Conservation (phyloP, 2,329 filamentous ascomycete species). For the Apiospora pterosperma region DNA sequence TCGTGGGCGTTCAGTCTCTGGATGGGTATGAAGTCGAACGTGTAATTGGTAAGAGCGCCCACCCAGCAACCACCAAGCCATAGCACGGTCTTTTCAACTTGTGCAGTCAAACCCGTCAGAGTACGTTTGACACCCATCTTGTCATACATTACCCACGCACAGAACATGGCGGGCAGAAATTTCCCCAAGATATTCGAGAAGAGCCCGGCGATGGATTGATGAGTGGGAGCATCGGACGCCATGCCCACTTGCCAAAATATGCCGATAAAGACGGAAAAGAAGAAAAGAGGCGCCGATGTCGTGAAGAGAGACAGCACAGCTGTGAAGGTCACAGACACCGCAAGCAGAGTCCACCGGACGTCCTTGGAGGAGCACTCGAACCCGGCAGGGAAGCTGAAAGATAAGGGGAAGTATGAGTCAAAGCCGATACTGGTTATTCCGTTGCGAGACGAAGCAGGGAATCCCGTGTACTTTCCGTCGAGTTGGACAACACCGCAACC, state of each 20-base stretch:
- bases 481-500: slow-evolving; percentile 80
- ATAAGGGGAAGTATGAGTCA: slow-evolving; percentile 83
- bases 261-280: slow-evolving; percentile 76
- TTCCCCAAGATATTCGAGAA: slow-evolving; percentile 77
- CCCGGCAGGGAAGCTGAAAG: slow-evolving; percentile 70
- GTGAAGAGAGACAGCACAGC: slow-evolving; percentile 78
- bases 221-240: slow-evolving; percentile 79
- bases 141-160: slow-evolving; percentile 82
- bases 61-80: slow-evolving; percentile 92
- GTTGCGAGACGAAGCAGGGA: slow-evolving; percentile 61
- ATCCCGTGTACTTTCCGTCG: slow-evolving; percentile 64
- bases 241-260: slow-evolving; percentile 89
- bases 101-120: slow-evolving; percentile 69
- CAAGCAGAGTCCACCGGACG: slow-evolving; percentile 79
- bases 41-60: slow-evolving; percentile 90
- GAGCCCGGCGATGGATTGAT: slow-evolving; percentile 64
- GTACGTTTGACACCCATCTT: slow-evolving; percentile 75
- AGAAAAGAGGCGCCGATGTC: slow-evolving; percentile 74
- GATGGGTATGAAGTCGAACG: slow-evolving; percentile 90
- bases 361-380: slow-evolving; percentile 70
- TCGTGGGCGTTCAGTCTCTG: slow-evolving; percentile 89
- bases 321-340: slow-evolving; percentile 77
- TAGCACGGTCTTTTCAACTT: slow-evolving; percentile 84
- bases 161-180: slow-evolving; percentile 83
- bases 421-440: slow-evolving; percentile 77